Evolutionary conservation across 2,329 filamentous ascomycete species (phyloP).

Genomic region (Colletotrichum caudatum): DNA sequence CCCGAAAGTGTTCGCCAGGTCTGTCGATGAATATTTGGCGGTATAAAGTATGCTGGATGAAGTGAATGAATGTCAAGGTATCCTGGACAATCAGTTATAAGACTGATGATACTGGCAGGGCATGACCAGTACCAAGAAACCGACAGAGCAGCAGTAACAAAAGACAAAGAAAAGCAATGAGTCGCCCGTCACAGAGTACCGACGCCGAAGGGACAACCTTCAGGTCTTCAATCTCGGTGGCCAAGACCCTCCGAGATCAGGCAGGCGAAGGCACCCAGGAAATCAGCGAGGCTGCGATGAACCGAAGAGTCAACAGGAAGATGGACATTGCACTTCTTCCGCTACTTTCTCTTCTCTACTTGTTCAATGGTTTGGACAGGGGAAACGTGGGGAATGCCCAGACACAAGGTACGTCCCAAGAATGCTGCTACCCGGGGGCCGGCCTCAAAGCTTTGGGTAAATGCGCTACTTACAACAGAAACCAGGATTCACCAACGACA

Average conservation of each 20-base stretch:
- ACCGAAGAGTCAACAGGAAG: conserved; percentile 50
- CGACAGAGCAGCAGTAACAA: background rate
- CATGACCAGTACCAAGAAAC: background rate
- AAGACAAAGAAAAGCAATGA: conserved; percentile 5
- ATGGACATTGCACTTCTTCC: conserved; percentile 53
- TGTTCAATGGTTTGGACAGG: conserved; percentile 57
- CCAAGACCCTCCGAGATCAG: conserved; percentile 9
- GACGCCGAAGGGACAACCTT: conserved; percentile 23
- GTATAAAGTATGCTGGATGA: conserved; percentile 23
- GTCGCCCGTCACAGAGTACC: conserved; percentile 24
- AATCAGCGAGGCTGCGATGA: conserved; percentile 16
- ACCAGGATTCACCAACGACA: conserved; percentile 63
- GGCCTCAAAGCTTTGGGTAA: background rate
- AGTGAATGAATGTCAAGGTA: background rate
- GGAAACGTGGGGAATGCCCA: conserved; percentile 57
- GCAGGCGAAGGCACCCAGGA: background rate
- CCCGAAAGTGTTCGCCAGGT: background rate
- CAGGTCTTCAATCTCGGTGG: conserved; percentile 20
- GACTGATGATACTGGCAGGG: background rate
- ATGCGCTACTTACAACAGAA: conserved; percentile 7
- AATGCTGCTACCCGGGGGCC: background rate
- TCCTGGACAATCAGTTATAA: background rate
- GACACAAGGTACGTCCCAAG: conserved; percentile 49
- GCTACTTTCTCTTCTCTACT: conserved; percentile 54
- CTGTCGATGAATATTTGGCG: background rate